Conservation (phyloP, 495 filamentous ascomycete species). For the Tuber indicum region DNA sequence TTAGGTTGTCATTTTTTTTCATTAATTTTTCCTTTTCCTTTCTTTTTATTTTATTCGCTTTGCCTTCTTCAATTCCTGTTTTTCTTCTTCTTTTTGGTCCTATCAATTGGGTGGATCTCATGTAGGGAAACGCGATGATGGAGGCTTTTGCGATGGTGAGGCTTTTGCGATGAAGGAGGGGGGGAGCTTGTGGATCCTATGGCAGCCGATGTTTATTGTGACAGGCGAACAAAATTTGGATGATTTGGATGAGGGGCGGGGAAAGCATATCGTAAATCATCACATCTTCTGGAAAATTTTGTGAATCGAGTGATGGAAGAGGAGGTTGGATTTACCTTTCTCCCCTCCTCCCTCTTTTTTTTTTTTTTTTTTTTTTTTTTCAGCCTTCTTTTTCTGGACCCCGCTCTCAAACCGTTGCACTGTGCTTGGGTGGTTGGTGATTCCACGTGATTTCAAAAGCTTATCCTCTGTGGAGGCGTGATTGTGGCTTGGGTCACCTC, state of each 20-base stretch:
- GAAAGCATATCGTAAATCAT: neutral
- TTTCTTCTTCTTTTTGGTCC: neutral
- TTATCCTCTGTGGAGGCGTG: neutral
- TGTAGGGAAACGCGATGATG: neutral
- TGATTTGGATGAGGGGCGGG: neutral
- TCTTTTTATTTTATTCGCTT: neutral
- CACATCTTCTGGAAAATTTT: neutral
- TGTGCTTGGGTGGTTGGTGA: neutral
- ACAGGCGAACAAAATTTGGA: conserved; percentile 1
- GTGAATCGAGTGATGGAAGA: neutral
- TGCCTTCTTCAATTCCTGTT: neutral
- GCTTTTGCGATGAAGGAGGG: neutral
- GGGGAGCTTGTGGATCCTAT: neutral
- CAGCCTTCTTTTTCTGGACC: neutral
- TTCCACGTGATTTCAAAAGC: neutral
- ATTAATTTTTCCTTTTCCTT: neutral
- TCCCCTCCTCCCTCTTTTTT: neutral
- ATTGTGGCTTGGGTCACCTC: neutral
- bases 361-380: neutral
- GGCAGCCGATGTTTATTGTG: neutral
- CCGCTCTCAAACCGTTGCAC: neutral
- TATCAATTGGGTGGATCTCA: neutral
- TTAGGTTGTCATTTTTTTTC: neutral
- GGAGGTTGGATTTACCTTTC: neutral
- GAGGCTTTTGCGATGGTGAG: neutral